Percentiles rank a stretch among this genome's conserved stretches.
Conservation (phyloP, 75 land plant species). For the Ceratopteris richardii region DNA sequence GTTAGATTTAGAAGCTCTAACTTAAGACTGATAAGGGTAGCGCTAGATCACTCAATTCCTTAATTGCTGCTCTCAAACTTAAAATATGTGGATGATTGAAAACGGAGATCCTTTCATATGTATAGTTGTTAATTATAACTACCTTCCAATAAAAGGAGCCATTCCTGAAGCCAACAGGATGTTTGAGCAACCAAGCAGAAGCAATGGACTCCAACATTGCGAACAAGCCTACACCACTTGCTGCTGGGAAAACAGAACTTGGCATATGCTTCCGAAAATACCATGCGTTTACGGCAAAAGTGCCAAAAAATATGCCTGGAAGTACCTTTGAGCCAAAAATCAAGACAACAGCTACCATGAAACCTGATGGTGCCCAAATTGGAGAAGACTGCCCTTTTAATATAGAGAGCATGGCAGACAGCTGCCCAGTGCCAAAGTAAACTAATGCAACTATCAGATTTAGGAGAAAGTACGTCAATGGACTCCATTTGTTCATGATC, state of each 20-base stretch:
- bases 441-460: conserved; percentile 17
- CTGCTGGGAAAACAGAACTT: conserved; percentile 3
- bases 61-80: too few relatives aligned
- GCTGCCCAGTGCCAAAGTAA: conserved; percentile 24
- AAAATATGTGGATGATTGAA: too few relatives aligned
- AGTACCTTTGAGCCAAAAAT: conserved; percentile 27
- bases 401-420: conserved; percentile 19
- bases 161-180: conserved; percentile 16
- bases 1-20: too few relatives aligned
- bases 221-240: conserved; percentile 22
- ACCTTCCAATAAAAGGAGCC: conserved; percentile 6
- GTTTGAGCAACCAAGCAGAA: conserved; percentile 39
- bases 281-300: conserved; percentile 30
- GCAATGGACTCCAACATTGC: conserved; percentile 21
- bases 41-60: too few relatives aligned
- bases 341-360: conserved; percentile 29
- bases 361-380: conserved; percentile 39
- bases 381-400: conserved; percentile 23
- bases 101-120: too few relatives aligned
- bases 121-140: too few relatives aligned
- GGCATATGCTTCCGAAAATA: conserved; percentile 11
- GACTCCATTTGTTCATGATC: not conserved
- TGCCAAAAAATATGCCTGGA: conserved; percentile 27
- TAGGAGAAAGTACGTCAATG: conserved; percentile 10
- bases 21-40: too few relatives aligned